A percentile compares a stretch with the other conserved stretches of the same genome.
Evolutionary conservation across 352 stramenopile genomes (phyloP).

Genomic region (Pythium periplocum): DNA sequence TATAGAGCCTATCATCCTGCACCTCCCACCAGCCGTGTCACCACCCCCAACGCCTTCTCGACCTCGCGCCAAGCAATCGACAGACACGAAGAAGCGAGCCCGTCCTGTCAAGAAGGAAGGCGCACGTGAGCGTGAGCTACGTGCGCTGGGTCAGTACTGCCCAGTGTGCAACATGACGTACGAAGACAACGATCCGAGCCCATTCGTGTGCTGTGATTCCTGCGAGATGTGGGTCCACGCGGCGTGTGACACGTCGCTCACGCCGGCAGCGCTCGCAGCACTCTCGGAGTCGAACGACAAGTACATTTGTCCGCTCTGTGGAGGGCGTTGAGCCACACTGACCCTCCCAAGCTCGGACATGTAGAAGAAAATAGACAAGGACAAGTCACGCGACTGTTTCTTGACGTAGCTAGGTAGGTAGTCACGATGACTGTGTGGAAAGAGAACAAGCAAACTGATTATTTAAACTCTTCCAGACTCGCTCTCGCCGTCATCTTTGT

Average conservation of each 20-base stretch:
- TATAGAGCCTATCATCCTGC: background rate
- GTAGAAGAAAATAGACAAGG: constrained; percentile 5
- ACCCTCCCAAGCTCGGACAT: background rate
- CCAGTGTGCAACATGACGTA: constrained; percentile 82
- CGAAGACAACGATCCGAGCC: constrained; percentile 80
- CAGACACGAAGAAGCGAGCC: constrained; percentile 30
- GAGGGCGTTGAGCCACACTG: constrained; percentile 33
- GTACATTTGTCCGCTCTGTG: constrained; percentile 82
- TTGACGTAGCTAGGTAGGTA: too few relatives aligned
- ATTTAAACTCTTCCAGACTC: too few relatives aligned
- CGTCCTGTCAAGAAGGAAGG: constrained; percentile 55
- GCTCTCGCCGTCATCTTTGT: background rate
- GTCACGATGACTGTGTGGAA: too few relatives aligned
- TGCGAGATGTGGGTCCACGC: constrained; percentile 87
- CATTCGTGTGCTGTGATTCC: constrained; percentile 86
- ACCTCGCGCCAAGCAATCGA: too few relatives aligned
- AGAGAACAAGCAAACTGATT: too few relatives aligned
- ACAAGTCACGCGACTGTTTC: background rate
- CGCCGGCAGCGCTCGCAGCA: constrained; percentile 54
- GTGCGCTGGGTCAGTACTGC: constrained; percentile 78
- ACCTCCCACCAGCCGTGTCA: background rate
- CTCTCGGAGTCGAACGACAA: constrained; percentile 72
- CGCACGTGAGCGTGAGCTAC: constrained; percentile 68
- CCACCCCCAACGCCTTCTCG: constrained; percentile 11
- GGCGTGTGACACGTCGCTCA: constrained; percentile 62